Evolutionary conservation across 805 yeast genomes (phyloP), one percentile per base, ranked within the genome.

Genomic region (Pichia kluyveri): DNA sequence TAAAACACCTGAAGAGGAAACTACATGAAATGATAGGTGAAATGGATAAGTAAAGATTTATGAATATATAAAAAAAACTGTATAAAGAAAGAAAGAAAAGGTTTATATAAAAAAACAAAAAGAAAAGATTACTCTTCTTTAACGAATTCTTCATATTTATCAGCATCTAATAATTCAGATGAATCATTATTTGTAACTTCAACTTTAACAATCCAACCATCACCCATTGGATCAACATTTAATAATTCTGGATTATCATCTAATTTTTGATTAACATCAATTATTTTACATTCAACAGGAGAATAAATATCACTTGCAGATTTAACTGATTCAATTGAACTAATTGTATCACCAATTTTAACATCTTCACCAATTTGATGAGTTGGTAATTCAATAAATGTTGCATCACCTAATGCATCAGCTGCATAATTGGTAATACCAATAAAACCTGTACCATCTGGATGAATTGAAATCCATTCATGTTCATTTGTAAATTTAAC

Each of bases 381-480:
- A 38, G 76, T 77, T 42, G 96, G 95, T 57, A 91, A 74, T 69
- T 93, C 99, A 51, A 90, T 83, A 64, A 75, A 93, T 5, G 98
- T 95, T 48, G 95, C 95, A 68, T 93, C 99, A 41, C 99, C 99
- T 52, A 93, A 77, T 8, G 98, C 95, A 60, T 89, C 96, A 23
- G 96, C 83, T 18, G 99, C 99, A 63, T 93, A 90, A 59, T 78
- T 80, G 49, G 99, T 89, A 67, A 93, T 88, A 31, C 99, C 99
- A 48, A 91, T 73, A 59, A 82, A 89, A 2, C 91, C 84, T 40
- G 82, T 73, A 51, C 86, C 86, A 67, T 90, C 96, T 28, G 78
- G 77, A 64, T 86, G 95, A 48, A 80, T 73, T 5, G 96, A 90
- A 48, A 93, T 68, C 96, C 97, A 91, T 71, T 91, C 99, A 71